Evolutionary conservation across 2,329 filamentous ascomycete genomes (phyloP), one percentile per base, ranked within the genome.

Genomic region (Beauveria brongniartii): DNA sequence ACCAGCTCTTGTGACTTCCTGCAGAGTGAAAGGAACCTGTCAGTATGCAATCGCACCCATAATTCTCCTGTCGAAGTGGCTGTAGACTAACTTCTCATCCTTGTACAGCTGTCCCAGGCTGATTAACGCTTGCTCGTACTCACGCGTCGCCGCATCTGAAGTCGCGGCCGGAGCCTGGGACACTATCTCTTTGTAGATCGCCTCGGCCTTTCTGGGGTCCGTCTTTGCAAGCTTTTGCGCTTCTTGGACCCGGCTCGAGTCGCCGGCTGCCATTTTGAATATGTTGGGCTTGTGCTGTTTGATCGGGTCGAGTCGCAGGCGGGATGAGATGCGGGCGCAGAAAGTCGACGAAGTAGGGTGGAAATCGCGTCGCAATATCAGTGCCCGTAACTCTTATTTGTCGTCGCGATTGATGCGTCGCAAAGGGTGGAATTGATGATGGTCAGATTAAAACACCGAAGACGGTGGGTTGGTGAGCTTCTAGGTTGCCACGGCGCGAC

Each of bases 81-180:
- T 48, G 22, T 28, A 26, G 40, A 80, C 87, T 75, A 77, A 89
- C 86, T 89, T 90, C 77, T 90, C 85, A 76, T 97, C 92, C 68
- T 92, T 85, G 76, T 97, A 97, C 67, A 97, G 82, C 83, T 95
- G 90, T 69, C 94, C 94, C 72, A 99, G 78, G 66, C 88, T 90
- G 71, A 97, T 84, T 73, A 99, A 77, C 28, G 94, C 92, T 67
- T 83, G 82, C 80, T 99, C 94, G 70, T 97, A 99, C 75, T 96
- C 91, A 75, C 90, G 88, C 67, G 93, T 86, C 63, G 92, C 91
- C 43, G 88, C 85, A 75, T 99, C 94, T 64, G 84, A 87, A 63
- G 86, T 94, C 63, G 89, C 86, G 57, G 90, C 90, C 24, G 92
- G 92, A 43, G 91, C 86, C 76, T 90, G 88, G 58, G 91, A 87